Evolutionary conservation across 345 rosid species (phyloP).

Genomic region (Orychophragmus violaceus): DNA sequence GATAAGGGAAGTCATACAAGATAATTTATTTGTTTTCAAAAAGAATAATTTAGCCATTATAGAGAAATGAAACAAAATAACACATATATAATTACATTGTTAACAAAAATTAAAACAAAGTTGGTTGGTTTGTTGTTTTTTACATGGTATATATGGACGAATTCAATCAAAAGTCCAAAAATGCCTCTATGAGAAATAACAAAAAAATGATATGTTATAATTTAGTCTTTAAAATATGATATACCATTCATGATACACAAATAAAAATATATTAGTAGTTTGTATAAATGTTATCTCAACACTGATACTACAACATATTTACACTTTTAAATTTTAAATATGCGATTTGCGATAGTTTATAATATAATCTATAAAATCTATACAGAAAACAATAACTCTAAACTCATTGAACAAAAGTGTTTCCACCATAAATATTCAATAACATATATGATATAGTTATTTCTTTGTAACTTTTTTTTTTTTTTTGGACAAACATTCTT

Average conservation of each 20-base stretch:
- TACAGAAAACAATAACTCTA: no score
- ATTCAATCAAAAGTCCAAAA: not conserved
- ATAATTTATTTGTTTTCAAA: not conserved
- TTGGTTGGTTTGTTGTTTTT: not conserved
- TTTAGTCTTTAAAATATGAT: not conserved
- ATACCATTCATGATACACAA: not conserved
- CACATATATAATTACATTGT: not conserved
- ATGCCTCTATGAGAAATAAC: not conserved
- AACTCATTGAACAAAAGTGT: not conserved
- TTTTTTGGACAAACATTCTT: no score
- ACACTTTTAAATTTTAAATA: no score
- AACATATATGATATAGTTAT: not conserved
- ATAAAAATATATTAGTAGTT: not conserved
- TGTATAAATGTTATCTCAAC: not conserved
- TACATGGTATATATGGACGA: not conserved
- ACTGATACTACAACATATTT: no score
- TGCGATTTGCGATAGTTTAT: not conserved
- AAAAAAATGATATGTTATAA: not conserved
- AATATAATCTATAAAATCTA: no score
- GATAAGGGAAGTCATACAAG: conserved; percentile 2
- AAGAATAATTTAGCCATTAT: not conserved
- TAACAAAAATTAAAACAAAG: not conserved
- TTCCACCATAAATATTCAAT: conserved; percentile 2
- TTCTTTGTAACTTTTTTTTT: not conserved
- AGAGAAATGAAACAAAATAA: not conserved